phyloP scores from a whole-genome alignment of 1,284 basidiomycete species.

The Pholiota adiposa region DNA sequence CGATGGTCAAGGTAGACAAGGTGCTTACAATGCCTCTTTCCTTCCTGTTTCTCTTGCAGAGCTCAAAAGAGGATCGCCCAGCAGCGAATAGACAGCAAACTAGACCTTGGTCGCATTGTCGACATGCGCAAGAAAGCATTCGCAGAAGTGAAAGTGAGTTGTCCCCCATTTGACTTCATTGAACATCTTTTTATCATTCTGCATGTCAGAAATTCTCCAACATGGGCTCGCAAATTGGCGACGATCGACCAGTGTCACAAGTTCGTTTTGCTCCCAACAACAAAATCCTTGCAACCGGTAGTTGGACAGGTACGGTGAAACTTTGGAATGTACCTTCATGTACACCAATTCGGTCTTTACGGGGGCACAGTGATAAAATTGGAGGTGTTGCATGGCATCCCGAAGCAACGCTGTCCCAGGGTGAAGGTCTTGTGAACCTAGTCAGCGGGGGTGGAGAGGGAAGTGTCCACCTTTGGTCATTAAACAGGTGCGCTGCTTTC shows the following conservation, averaged over 20 bases:
- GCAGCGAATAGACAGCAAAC: slow-evolving; percentile 86
- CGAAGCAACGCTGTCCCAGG: slow-evolving; percentile 83
- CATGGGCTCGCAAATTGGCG: slow-evolving; percentile 97
- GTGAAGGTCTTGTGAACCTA: slow-evolving; percentile 76
- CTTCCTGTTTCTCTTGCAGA: slow-evolving; percentile 57
- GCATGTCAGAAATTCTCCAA: slow-evolving; percentile 78
- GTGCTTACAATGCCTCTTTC: slow-evolving; percentile 71
- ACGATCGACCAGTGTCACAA: slow-evolving; percentile 92
- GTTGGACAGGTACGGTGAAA: slow-evolving; percentile 95
- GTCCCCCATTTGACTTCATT: background rate
- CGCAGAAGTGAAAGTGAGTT: slow-evolving; percentile 82
- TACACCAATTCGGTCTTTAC: slow-evolving; percentile 72
- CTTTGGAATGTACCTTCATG: slow-evolving; percentile 95
- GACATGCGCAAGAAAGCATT: slow-evolving; percentile 92
- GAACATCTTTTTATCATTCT: background rate
- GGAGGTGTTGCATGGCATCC: slow-evolving; percentile 99
- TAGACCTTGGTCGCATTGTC: slow-evolving; percentile 91
- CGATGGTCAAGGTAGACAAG: slow-evolving; percentile 57
- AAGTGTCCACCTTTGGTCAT: slow-evolving; percentile 87
- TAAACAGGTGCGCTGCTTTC: slow-evolving; percentile 63
- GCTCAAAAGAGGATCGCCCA: slow-evolving; percentile 90
- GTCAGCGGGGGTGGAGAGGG: slow-evolving; percentile 92
- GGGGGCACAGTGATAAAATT: slow-evolving; percentile 91
- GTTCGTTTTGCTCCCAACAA: slow-evolving; percentile 96
- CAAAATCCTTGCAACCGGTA: slow-evolving; percentile 86